These are phyloP conservation scores for Boletus edulis DNA, from an alignment of 768 basidiomycete genomes.

Conservation along the genomic window DNA sequence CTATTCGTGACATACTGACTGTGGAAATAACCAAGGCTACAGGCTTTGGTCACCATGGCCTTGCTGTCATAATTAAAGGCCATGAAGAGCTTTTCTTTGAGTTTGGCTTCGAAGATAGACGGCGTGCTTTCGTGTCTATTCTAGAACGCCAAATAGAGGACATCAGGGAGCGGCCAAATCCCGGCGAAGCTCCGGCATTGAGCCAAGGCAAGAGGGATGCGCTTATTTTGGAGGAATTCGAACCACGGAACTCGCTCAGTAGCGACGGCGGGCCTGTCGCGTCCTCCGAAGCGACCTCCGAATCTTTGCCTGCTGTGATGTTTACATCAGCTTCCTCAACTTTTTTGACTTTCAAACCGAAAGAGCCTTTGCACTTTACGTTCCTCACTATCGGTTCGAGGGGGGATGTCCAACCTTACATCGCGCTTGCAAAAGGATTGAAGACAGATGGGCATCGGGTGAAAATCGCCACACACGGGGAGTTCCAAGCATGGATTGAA, in stretches of 20 bases:
- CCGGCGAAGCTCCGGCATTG: conserved; percentile 42
- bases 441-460: conserved; percentile 87
- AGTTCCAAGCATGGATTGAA: conserved; percentile 95
- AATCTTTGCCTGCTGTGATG: conserved; percentile 86
- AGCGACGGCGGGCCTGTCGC: conserved; percentile 42
- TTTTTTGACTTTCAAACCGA: conserved; percentile 94
- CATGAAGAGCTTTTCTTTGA: conserved; percentile 99
- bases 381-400: conserved; percentile 95
- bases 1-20: conserved; percentile 83
- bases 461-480: conserved; percentile 92
- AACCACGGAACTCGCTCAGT: conserved; percentile 41
- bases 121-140: conserved; percentile 71
- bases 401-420: conserved; percentile 98
- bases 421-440: conserved; percentile 89
- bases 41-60: conserved; percentile 85
- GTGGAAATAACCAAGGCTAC: conserved; percentile 84
- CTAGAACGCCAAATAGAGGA: conserved; percentile 83
- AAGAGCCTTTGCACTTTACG: conserved; percentile 81
- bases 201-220: conserved; percentile 65
- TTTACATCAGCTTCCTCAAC: conserved; percentile 96
- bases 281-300: conserved; percentile 55
- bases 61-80: conserved; percentile 88
- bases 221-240: conserved; percentile 83
- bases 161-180: conserved; percentile 46
- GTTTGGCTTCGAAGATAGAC: conserved; percentile 77